Conservation (phyloP, 2,329 filamentous ascomycete species). For the Paradendryphiella salina region DNA sequence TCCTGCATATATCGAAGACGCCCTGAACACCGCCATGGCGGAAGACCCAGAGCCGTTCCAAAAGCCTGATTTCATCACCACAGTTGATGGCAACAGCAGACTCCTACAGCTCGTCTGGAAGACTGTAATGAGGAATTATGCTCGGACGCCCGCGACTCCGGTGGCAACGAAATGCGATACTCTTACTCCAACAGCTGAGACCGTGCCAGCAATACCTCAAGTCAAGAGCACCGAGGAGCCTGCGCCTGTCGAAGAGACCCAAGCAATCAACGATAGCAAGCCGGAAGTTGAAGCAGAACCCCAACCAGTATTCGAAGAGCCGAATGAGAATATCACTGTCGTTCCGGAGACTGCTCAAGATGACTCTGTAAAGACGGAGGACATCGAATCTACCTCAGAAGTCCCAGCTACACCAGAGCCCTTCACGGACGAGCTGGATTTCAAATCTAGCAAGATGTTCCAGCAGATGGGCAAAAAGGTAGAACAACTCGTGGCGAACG, state of each 20-base stretch:
- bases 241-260: neutral
- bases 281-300: neutral
- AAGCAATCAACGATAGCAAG: neutral
- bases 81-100: constrained; percentile 31
- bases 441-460: constrained; percentile 20
- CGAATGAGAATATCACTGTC: neutral
- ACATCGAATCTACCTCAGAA: constrained; percentile 5
- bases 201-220: neutral
- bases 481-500: neutral
- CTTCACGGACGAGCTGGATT: constrained; percentile 24
- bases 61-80: constrained; percentile 29
- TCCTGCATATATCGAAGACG: constrained; percentile 26
- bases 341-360: neutral
- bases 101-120: constrained; percentile 36
- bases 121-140: constrained; percentile 31
- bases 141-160: neutral
- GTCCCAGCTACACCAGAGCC: constrained; percentile 13
- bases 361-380: neutral
- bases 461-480: constrained; percentile 18
- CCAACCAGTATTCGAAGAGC: neutral
- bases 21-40: constrained; percentile 24
- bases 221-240: neutral
- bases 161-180: neutral
- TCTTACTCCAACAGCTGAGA: constrained; percentile 5
- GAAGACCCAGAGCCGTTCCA: constrained; percentile 30